A percentile compares a stretch with the other conserved stretches of the same genome.
Conservation (phyloP, 805 yeast species). For the Ogataea sp. region DNA sequence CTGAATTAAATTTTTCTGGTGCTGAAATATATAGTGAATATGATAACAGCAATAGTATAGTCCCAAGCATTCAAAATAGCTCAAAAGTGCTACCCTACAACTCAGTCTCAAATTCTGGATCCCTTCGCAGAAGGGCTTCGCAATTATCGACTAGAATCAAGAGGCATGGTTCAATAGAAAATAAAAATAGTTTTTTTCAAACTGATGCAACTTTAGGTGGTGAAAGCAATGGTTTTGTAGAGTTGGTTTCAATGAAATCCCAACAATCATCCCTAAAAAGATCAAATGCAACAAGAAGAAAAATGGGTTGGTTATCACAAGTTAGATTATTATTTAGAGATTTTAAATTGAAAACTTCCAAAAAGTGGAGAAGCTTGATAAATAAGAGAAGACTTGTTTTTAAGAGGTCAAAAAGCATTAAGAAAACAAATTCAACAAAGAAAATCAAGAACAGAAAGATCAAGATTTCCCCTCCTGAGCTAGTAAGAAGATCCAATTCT, state of each 20-base stretch:
- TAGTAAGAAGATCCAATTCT: background rate
- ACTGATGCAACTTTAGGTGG: background rate
- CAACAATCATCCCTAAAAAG: slow-evolving; percentile 12
- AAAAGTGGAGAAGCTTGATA: slow-evolving; percentile 14
- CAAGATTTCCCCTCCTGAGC: background rate
- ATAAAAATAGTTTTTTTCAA: too few relatives aligned
- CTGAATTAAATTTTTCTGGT: background rate
- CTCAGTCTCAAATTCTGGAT: slow-evolving; percentile 3
- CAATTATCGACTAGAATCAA: too few relatives aligned
- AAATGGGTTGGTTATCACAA: slow-evolving; percentile 19
- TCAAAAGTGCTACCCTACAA: slow-evolving; percentile 6
- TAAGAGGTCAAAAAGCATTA: background rate
- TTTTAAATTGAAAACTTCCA: slow-evolving; percentile 7
- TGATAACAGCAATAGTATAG: background rate
- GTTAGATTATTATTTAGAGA: slow-evolving; percentile 8
- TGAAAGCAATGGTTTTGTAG: background rate
- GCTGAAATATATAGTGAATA: background rate
- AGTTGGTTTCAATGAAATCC: background rate
- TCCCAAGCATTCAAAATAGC: too few relatives aligned
- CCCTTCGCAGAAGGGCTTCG: slow-evolving; percentile 7
- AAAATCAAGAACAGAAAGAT: background rate
- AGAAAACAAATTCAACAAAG: background rate
- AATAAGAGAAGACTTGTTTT: slow-evolving; percentile 6
- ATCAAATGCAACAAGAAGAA: slow-evolving; percentile 24
- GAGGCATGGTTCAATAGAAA: too few relatives aligned